A percentile compares a stretch with the other conserved stretches of the same genome.
Conservation (phyloP, 345 rosid species). For the Carallia brachiata region DNA sequence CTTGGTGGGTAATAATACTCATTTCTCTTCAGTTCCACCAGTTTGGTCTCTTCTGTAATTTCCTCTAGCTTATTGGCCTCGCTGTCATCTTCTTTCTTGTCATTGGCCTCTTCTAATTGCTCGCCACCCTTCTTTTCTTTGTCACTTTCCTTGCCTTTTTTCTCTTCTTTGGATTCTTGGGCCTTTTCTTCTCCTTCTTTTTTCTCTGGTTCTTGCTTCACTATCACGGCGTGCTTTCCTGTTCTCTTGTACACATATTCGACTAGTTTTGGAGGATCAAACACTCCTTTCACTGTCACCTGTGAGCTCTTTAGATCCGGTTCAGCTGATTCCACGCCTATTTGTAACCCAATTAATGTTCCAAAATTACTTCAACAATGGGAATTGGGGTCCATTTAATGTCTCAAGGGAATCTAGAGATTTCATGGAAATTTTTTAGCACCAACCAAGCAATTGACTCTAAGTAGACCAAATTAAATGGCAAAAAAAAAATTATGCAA, state of each 20-base stretch:
- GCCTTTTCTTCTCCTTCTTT: slow-evolving; percentile 35
- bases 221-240: slow-evolving; percentile 73
- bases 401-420: not conserved
- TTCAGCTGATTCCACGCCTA: slow-evolving; percentile 92
- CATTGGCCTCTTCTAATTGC: slow-evolving; percentile 12
- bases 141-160: slow-evolving; percentile 36
- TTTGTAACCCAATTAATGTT: not conserved
- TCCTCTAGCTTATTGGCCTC: slow-evolving; percentile 6
- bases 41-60: slow-evolving; percentile 34
- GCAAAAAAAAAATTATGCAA: slow-evolving; percentile 12
- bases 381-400: not conserved
- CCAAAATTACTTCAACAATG: not conserved
- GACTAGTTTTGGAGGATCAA: slow-evolving; percentile 65
- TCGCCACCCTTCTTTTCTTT: slow-evolving; percentile 25
- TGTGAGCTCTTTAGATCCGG: slow-evolving; percentile 83
- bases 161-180: slow-evolving; percentile 39
- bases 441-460: slow-evolving; percentile 16
- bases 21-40: slow-evolving; percentile 56
- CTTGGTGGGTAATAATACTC: slow-evolving; percentile 57
- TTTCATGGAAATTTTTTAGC: not conserved
- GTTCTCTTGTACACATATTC: slow-evolving; percentile 70
- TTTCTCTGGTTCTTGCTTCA: slow-evolving; percentile 56
- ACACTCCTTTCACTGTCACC: slow-evolving; percentile 85
- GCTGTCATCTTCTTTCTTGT: slow-evolving; percentile 24
- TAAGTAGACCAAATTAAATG: slow-evolving; percentile 8